Evolutionary conservation across 202 grass and related monocot species (phyloP).

Genomic region (Dendrocalamus latiflorus): DNA sequence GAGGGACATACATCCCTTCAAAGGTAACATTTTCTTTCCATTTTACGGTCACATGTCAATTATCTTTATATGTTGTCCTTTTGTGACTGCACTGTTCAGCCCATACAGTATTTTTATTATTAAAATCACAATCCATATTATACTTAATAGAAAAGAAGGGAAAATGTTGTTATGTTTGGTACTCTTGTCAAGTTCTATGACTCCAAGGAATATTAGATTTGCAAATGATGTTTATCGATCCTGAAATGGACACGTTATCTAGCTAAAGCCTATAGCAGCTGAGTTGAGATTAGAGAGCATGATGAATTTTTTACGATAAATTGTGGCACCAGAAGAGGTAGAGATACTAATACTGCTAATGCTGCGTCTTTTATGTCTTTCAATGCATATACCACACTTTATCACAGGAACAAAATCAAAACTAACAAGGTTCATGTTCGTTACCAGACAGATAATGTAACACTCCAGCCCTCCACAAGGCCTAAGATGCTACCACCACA

Average conservation of each 20-base stretch:
- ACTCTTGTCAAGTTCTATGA: background rate
- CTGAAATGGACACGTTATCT: background rate
- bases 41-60: background rate
- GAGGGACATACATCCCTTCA: conserved; percentile 51
- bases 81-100: background rate
- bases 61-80: background rate
- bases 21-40: conserved; percentile 29
- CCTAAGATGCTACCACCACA: no score
- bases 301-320: background rate
- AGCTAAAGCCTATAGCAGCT: background rate
- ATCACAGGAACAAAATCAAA: background rate
- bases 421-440: background rate
- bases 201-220: background rate
- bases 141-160: background rate
- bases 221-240: background rate
- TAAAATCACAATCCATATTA: background rate
- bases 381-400: background rate
- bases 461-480: no score
- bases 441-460: background rate
- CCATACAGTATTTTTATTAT: background rate
- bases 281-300: background rate
- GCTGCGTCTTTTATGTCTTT: background rate
- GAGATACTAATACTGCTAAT: background rate
- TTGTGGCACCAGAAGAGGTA: background rate
- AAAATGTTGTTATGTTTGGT: background rate